Evolutionary conservation across 2,329 filamentous ascomycete species (phyloP), one percentile per base, ranked within the genome.

Genomic region (Fusarium devonianum): DNA sequence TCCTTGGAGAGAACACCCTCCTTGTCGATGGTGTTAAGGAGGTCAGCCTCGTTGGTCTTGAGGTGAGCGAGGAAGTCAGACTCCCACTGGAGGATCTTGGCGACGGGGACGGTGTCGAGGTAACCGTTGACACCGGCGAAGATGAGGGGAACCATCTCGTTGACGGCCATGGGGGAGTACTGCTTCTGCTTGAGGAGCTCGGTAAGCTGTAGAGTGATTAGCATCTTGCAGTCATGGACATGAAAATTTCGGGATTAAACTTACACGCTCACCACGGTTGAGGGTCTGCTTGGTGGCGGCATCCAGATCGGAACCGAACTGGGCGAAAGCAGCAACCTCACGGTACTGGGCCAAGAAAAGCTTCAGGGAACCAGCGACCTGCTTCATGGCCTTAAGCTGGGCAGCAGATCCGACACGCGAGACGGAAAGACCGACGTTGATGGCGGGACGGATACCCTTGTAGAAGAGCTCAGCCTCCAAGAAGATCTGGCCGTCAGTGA

Each of bases 281-380:
- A 99, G 88, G 60, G 93, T 97, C 84, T 97, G 94, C 88, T 97
- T 97, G 78, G 94, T 99, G 67, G 94, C 86, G 69, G 94, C 94
- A 82, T 99, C 94, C 68, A 99, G 84, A 85, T 99, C 94, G 74
- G 94, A 99, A 88, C 94, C 94, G 86, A 99, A 99, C 82, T 99
- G 94, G 70, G 94, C 93, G 81, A 99, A 99, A 69, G 94, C 94
- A 72, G 94, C 94, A 62, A 99, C 94, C 81, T 99, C 94, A 94
- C 94, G 94, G 87, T 99, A 99, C 84, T 99, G 94, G 71, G 94
- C 94, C 89, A 99, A 90, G 92, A 97, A 99, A 70, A 99, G 92
- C 88, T 99, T 99, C 74, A 99, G 85, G 68, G 93, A 97, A 86
- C 94, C 94, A 73, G 94, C 94, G 70, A 99, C 94, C 85, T 99